Percentiles rank a stretch among this genome's conserved stretches.
phyloP scores from a whole-genome alignment of 106 monocot species.

The Dioscorea dumetorum region DNA sequence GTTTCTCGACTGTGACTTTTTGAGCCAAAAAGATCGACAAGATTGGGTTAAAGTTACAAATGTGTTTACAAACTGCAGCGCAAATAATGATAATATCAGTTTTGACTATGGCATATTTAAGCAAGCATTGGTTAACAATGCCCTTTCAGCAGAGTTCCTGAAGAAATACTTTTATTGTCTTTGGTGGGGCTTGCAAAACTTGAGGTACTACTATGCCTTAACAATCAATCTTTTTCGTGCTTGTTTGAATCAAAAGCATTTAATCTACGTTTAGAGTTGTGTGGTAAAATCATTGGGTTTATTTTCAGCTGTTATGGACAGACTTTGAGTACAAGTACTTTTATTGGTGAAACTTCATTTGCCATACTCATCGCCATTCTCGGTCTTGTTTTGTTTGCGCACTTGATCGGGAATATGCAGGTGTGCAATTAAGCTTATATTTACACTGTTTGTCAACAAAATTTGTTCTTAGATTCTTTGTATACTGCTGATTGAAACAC shows the following conservation, averaged over 20 bases:
- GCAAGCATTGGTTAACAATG: constrained; percentile 40
- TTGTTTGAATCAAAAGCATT: background rate
- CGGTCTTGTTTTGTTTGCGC: constrained; percentile 42
- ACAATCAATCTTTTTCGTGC: too few relatives aligned
- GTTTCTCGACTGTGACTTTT: constrained; percentile 50
- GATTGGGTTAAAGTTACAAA: constrained; percentile 46
- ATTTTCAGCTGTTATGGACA: constrained; percentile 35
- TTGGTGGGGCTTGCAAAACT: constrained; percentile 95
- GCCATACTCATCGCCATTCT: constrained; percentile 27
- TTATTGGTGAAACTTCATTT: constrained; percentile 27
- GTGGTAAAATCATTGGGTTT: background rate
- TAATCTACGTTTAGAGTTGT: background rate
- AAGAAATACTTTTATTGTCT: constrained; percentile 76
- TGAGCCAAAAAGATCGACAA: constrained; percentile 2
- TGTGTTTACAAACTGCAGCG: constrained; percentile 58
- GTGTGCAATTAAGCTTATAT: constrained; percentile 11
- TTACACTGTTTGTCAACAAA: background rate
- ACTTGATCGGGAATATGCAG: constrained; percentile 51
- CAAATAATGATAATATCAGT: constrained; percentile 22
- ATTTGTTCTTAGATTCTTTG: background rate
- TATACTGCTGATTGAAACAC: background rate
- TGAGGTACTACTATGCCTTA: constrained; percentile 45
- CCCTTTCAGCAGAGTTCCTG: constrained; percentile 42
- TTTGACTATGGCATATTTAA: constrained; percentile 69
- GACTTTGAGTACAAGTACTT: constrained; percentile 28